Evolutionary conservation across 192 early-diverging fungal species (phyloP).

Genomic region (Kappamyces sp.): DNA sequence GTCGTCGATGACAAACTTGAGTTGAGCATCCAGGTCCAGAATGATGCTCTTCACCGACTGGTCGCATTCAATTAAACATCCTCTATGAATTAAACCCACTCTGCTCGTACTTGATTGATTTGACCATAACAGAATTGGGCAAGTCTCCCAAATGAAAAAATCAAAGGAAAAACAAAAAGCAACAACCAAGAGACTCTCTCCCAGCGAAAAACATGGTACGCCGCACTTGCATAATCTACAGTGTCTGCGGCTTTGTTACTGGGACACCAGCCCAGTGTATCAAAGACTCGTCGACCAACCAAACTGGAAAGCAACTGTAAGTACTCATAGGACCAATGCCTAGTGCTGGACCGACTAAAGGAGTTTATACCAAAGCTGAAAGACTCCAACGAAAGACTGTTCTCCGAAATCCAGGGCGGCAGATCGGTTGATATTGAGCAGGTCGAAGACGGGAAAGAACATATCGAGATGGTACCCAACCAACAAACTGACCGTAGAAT

Average conservation of each 20-base stretch:
- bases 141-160: background rate
- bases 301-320: background rate
- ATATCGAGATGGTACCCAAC: conserved; percentile 11
- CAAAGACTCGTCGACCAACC: background rate
- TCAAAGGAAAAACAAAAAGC: conserved; percentile 4
- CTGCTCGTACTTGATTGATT: background rate
- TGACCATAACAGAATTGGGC: background rate
- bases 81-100: conserved; percentile 11
- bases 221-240: background rate
- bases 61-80: conserved; percentile 56
- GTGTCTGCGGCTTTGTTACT: too few species aligned
- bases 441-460: background rate
- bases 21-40: conserved; percentile 59
- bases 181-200: background rate
- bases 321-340: background rate
- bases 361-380: conserved; percentile 8
- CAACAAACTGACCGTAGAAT: background rate
- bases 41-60: conserved; percentile 71
- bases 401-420: background rate
- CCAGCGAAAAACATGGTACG: background rate
- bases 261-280: background rate
- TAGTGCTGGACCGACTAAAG: conserved; percentile 2
- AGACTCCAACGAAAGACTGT: conserved; percentile 3
- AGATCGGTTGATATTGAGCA: conserved; percentile 1
- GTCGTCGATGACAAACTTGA: conserved; percentile 76